Conservation (phyloP, 805 yeast species). For the Saccharomyces kudriavzevii region DNA sequence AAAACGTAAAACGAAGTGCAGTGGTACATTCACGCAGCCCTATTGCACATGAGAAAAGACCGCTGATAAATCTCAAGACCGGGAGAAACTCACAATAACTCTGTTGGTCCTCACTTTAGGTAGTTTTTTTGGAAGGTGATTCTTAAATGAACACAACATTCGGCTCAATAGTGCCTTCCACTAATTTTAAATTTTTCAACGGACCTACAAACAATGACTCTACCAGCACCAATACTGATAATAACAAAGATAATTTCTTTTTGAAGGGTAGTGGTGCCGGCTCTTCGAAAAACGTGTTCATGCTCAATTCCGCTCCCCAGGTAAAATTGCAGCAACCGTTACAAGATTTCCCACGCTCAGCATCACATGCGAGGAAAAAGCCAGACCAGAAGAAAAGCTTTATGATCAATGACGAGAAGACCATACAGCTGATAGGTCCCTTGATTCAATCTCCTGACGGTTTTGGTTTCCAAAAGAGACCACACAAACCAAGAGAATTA, state of each 20-base stretch:
- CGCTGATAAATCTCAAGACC: neutral
- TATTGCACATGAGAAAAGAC: neutral
- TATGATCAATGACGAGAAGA: neutral
- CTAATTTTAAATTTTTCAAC: slow-evolving; percentile 13
- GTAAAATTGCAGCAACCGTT: slow-evolving; percentile 2
- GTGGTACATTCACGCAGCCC: neutral
- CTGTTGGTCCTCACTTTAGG: neutral
- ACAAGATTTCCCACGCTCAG: slow-evolving; percentile 1
- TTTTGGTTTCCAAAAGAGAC: slow-evolving; percentile 14
- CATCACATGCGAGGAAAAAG: neutral
- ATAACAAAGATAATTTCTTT: slow-evolving; percentile 4
- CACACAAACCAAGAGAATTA: slow-evolving; percentile 21
- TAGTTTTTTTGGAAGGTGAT: neutral
- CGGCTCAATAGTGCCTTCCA: slow-evolving; percentile 13
- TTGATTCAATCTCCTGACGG: slow-evolving; percentile 16
- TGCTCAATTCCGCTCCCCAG: neutral
- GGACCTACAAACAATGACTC: slow-evolving; percentile 5
- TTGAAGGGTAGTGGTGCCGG: slow-evolving; percentile 2
- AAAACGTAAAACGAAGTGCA: neutral
- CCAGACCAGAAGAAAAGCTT: neutral
- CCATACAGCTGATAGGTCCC: slow-evolving; percentile 16
- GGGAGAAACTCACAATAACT: neutral
- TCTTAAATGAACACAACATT: slow-evolving; percentile 14
- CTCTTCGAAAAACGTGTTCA: slow-evolving; percentile 2
- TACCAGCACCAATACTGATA: slow-evolving; percentile 2